Percentiles rank a stretch among this genome's conserved stretches.
Conservation (phyloP, 23 red algal species). For the Cyanidiococcus yangmingshanensis region DNA sequence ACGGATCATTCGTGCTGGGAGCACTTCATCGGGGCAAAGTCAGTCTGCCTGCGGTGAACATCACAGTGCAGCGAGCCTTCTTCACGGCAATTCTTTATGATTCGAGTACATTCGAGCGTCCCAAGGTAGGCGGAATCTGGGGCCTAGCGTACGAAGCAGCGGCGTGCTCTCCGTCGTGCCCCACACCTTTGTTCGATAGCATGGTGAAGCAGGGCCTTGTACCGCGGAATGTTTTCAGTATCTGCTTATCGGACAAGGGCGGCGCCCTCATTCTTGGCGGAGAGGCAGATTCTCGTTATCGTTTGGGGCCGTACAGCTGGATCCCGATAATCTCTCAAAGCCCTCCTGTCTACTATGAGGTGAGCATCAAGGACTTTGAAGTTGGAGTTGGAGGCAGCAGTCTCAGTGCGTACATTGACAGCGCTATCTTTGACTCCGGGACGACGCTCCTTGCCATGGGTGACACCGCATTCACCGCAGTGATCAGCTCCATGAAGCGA, state of each 20-base stretch:
- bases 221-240: conserved; percentile 57
- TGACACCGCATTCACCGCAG: not conserved
- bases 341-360: not conserved
- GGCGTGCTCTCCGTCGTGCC: conserved; percentile 83
- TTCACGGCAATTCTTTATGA: conserved; percentile 61
- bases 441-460: not conserved
- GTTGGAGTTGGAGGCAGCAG: not conserved
- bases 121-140: conserved; percentile 65
- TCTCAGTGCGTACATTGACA: not conserved
- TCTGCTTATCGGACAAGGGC: conserved; percentile 58
- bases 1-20: conserved; percentile 63
- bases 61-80: not conserved
- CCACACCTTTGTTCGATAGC: conserved; percentile 77
- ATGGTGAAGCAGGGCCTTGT: conserved; percentile 37
- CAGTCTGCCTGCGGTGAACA: not conserved
- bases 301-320: conserved; percentile 11
- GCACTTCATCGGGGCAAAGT: conserved; percentile 16
- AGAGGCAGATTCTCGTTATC: not conserved
- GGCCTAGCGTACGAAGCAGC: conserved; percentile 73
- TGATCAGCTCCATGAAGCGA: not conserved
- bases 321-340: not conserved
- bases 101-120: conserved; percentile 49
- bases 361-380: not conserved
- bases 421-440: not conserved
- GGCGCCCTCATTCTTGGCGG: conserved; percentile 86